phyloP scores from a whole-genome alignment of 1,284 basidiomycete species.

The Tilletia indica region DNA sequence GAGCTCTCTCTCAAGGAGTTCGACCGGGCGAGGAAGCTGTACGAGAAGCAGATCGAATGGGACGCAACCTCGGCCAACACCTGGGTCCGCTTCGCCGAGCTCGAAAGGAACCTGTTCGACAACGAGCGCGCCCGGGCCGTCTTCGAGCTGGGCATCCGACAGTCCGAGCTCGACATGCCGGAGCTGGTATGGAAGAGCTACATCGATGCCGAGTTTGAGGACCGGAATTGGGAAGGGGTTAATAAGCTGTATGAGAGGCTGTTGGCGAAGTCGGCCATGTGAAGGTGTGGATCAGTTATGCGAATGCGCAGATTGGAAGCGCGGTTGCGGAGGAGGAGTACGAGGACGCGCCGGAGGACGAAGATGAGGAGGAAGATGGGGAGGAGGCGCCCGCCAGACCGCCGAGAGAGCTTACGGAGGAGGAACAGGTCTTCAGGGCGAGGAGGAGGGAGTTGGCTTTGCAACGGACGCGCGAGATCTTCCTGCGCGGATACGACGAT shows the following conservation, averaged over 20 bases:
- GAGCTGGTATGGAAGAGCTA: slow-evolving; percentile 81
- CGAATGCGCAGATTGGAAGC: slow-evolving; percentile 59
- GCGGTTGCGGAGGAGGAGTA: slow-evolving; percentile 71
- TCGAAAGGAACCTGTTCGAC: slow-evolving; percentile 89
- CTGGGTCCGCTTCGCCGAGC: slow-evolving; percentile 96
- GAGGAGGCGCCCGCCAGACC: slow-evolving; percentile 58
- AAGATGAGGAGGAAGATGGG: slow-evolving; percentile 63
- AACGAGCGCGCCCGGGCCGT: slow-evolving; percentile 87
- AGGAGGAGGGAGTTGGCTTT: slow-evolving; percentile 67
- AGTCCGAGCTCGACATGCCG: slow-evolving; percentile 82
- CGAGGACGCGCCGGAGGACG: slow-evolving; percentile 60
- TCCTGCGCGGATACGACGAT: slow-evolving; percentile 80
- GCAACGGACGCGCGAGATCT: slow-evolving; percentile 70
- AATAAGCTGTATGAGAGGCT: slow-evolving; percentile 87
- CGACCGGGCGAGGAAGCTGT: slow-evolving; percentile 84
- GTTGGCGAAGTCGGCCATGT: slow-evolving; percentile 85
- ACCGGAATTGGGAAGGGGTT: slow-evolving; percentile 82
- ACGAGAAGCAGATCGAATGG: slow-evolving; percentile 77
- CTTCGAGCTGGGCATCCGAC: slow-evolving; percentile 90
- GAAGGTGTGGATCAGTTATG: slow-evolving; percentile 63
- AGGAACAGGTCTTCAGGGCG: slow-evolving; percentile 28
- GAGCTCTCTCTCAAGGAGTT: slow-evolving; percentile 67
- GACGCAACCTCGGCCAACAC: slow-evolving; percentile 48
- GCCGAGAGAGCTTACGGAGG: slow-evolving; percentile 24
- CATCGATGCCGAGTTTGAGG: slow-evolving; percentile 93